Conservation (phyloP, 2,329 filamentous ascomycete genomes). For the Ilyonectria sp. region DNA sequence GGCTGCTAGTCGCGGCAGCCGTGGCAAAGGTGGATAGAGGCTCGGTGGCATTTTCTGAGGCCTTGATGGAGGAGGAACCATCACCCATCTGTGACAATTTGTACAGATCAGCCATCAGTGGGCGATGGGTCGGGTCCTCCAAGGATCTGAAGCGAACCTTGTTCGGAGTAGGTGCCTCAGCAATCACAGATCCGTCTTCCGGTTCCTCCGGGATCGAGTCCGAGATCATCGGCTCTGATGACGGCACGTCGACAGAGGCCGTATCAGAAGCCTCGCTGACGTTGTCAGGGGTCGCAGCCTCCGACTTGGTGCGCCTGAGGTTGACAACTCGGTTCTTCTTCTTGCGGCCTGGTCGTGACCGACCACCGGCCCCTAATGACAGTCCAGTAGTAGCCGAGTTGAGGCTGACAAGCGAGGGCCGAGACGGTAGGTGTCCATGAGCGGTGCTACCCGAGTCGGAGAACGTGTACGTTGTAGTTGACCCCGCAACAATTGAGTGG, state of each 20-base stretch:
- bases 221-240: slow-evolving; percentile 73
- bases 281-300: slow-evolving; percentile 67
- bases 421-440: slow-evolving; percentile 75
- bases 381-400: slow-evolving; percentile 74
- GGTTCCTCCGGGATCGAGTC: slow-evolving; percentile 73
- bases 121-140: slow-evolving; percentile 40
- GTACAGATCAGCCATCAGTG: slow-evolving; percentile 45
- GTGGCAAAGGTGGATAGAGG: slow-evolving; percentile 33
- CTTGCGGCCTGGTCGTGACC: slow-evolving; percentile 77
- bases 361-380: slow-evolving; percentile 73
- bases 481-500: slow-evolving; percentile 73
- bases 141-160: slow-evolving; percentile 60
- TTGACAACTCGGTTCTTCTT: slow-evolving; percentile 90
- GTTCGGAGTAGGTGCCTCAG: slow-evolving; percentile 49
- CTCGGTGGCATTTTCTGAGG: slow-evolving; percentile 38
- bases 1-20: slow-evolving; percentile 33
- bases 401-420: slow-evolving; percentile 76
- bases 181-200: slow-evolving; percentile 61
- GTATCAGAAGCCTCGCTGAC: slow-evolving; percentile 66
- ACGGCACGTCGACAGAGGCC: slow-evolving; percentile 70
- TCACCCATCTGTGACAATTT: slow-evolving; percentile 44
- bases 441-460: slow-evolving; percentile 78
- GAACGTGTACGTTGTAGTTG: slow-evolving; percentile 79
- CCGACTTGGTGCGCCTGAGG: slow-evolving; percentile 75
- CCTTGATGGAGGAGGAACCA: slow-evolving; percentile 40